Evolutionary conservation across 805 yeast species (phyloP).

Genomic region (Barnettozyma pratensis): DNA sequence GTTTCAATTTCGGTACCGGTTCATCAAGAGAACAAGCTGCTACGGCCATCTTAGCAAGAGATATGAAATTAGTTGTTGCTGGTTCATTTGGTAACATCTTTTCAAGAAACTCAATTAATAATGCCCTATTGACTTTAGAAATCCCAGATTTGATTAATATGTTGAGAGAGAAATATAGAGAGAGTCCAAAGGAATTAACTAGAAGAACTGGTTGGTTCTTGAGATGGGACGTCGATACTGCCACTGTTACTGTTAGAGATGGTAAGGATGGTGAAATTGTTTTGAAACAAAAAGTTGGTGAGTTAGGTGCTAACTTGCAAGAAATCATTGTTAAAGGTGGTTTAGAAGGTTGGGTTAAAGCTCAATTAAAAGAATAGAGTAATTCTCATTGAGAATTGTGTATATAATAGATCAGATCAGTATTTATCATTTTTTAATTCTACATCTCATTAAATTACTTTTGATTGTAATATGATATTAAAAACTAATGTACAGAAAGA

Average conservation of each 20-base stretch:
- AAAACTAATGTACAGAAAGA: conserved; percentile 4
- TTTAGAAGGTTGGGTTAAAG: conserved; percentile 94
- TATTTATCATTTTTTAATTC: neutral
- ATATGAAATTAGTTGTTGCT: conserved; percentile 86
- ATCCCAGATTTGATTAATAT: conserved; percentile 80
- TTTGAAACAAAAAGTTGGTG: conserved; percentile 86
- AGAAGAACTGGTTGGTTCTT: conserved; percentile 93
- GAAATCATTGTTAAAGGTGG: conserved; percentile 97
- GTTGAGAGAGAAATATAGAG: conserved; percentile 64
- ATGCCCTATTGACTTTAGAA: conserved; percentile 89
- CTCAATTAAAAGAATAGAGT: conserved; percentile 41
- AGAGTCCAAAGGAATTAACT: conserved; percentile 63
- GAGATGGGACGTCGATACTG: conserved; percentile 87
- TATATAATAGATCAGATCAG: neutral
- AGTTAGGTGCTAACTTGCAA: conserved; percentile 90
- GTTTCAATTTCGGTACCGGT: conserved; percentile 97
- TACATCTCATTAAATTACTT: neutral
- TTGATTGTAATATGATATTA: neutral
- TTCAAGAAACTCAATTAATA: conserved; percentile 92
- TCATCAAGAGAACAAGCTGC: conserved; percentile 99
- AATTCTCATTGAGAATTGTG: neutral
- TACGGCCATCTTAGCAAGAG: conserved; percentile 93
- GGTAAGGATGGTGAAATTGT: conserved; percentile 48
- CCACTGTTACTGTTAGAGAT: conserved; percentile 75
- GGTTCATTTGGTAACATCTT: conserved; percentile 98